Evolutionary conservation across 2,329 filamentous ascomycete genomes (phyloP).

Genomic region (Beauveria bassiana): DNA sequence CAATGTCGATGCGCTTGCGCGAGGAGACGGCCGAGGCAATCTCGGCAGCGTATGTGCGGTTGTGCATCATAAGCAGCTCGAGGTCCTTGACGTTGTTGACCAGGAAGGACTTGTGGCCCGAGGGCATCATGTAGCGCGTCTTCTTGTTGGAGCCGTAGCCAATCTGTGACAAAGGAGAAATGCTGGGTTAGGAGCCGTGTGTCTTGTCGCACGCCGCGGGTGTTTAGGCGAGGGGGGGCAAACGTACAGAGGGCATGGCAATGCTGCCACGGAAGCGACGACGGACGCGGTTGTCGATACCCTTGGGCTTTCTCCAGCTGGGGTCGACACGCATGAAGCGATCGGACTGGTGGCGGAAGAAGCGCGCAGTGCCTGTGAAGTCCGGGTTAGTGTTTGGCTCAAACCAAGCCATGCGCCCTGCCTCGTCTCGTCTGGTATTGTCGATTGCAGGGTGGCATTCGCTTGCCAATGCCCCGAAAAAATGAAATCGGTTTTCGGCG

Average conservation of each 20-base stretch:
- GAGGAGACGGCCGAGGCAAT: constrained; percentile 98
- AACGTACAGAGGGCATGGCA: constrained; percentile 68
- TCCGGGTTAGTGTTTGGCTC: neutral
- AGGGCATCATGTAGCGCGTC: constrained; percentile 97
- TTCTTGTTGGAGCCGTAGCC: constrained; percentile 99
- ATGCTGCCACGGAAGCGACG: constrained; percentile 94
- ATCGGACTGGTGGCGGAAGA: constrained; percentile 96
- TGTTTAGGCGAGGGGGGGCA: neutral
- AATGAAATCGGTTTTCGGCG: neutral
- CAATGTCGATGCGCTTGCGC: constrained; percentile 97
- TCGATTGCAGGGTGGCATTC: too few relatives aligned
- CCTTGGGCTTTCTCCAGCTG: constrained; percentile 99
- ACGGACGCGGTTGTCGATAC: constrained; percentile 98
- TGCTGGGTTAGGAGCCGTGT: too few relatives aligned
- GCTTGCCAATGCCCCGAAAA: neutral
- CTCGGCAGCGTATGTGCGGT: constrained; percentile 97
- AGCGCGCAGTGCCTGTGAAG: constrained; percentile 76
- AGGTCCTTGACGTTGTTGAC: constrained; percentile 95
- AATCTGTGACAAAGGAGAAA: constrained; percentile 53
- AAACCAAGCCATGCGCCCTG: neutral
- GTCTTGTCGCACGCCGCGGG: neutral
- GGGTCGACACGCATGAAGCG: constrained; percentile 86
- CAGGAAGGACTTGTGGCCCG: constrained; percentile 99
- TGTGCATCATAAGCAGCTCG: constrained; percentile 99
- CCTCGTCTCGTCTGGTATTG: neutral